These are phyloP conservation scores for Coelastrella sp. DNA, from an alignment of 139 green algal species.

Conservation along the genomic window DNA sequence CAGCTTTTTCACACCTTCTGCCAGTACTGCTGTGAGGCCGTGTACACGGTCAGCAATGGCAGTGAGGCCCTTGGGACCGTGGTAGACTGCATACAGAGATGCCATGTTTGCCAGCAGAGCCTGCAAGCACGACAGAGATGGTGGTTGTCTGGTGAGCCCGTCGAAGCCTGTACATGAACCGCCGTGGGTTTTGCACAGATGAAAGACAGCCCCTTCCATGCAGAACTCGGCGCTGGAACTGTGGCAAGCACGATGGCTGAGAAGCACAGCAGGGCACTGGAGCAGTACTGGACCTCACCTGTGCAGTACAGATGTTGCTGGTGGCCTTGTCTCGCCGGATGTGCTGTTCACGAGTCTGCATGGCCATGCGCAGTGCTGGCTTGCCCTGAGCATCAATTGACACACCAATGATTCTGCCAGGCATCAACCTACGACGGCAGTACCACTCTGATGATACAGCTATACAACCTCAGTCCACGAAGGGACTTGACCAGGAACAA, in stretches of 20 bases:
- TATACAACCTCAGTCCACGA: constrained; percentile 40
- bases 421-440: background rate
- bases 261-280: too few relatives aligned
- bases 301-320: constrained; percentile 99
- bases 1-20: constrained; percentile 85
- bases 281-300: constrained; percentile 54
- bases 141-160: too few relatives aligned
- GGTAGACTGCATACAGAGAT: constrained; percentile 97
- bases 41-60: constrained; percentile 90
- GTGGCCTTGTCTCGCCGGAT: constrained; percentile 99
- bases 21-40: constrained; percentile 89
- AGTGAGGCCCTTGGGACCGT: constrained; percentile 95
- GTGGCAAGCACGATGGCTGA: too few relatives aligned
- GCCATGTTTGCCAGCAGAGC: constrained; percentile 99
- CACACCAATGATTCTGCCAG: constrained; percentile 96
- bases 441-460: background rate
- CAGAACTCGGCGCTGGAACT: too few relatives aligned
- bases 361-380: constrained; percentile 97
- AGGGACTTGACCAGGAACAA: too few relatives aligned
- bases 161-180: too few relatives aligned
- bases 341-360: constrained; percentile 99
- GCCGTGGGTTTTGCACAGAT: too few relatives aligned
- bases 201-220: too few relatives aligned
- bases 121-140: constrained; percentile 46
- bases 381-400: constrained; percentile 89